phyloP scores from a whole-genome alignment of 805 yeast genomes.

The Blastobotrys peoriensis region DNA sequence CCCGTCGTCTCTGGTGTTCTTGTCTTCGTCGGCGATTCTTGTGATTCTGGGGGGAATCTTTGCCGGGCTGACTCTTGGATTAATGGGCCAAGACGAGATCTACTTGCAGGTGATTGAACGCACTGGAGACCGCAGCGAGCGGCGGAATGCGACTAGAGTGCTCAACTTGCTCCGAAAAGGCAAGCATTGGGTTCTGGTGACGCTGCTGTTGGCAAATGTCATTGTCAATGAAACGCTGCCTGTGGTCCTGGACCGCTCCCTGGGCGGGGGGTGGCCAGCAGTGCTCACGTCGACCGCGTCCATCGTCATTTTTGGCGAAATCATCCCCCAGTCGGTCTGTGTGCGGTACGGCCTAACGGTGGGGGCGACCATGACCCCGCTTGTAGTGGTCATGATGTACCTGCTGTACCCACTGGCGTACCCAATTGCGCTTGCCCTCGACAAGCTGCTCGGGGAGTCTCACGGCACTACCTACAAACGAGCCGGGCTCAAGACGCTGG shows the following conservation, averaged over 20 bases:
- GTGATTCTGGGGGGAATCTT: conserved; percentile 36
- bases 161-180: conserved; percentile 69
- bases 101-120: conserved; percentile 83
- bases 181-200: conserved; percentile 94
- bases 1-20: conserved; percentile 12
- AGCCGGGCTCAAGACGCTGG: conserved; percentile 88
- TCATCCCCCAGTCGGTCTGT: conserved; percentile 90
- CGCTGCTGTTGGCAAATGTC: conserved; percentile 76
- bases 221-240: conserved; percentile 94
- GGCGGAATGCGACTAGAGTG: conserved; percentile 64
- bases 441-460: conserved; percentile 82
- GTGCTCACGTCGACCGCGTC: conserved; percentile 86
- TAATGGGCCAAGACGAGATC: conserved; percentile 98
- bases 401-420: conserved; percentile 86
- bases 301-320: conserved; percentile 92
- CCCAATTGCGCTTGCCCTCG: conserved; percentile 79
- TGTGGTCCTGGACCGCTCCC: conserved; percentile 81
- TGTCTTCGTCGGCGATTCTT: conserved; percentile 28
- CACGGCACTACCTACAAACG: conserved; percentile 93
- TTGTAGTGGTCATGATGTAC: conserved; percentile 80
- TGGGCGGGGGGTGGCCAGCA: conserved; percentile 98
- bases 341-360: conserved; percentile 89
- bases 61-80: conserved; percentile 67
- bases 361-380: conserved; percentile 87
- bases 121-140: conserved; percentile 61